Percentiles rank a stretch among this genome's conserved stretches.
phyloP scores from a whole-genome alignment of 2,329 filamentous ascomycete species.

The Coleophoma cylindrospora region DNA sequence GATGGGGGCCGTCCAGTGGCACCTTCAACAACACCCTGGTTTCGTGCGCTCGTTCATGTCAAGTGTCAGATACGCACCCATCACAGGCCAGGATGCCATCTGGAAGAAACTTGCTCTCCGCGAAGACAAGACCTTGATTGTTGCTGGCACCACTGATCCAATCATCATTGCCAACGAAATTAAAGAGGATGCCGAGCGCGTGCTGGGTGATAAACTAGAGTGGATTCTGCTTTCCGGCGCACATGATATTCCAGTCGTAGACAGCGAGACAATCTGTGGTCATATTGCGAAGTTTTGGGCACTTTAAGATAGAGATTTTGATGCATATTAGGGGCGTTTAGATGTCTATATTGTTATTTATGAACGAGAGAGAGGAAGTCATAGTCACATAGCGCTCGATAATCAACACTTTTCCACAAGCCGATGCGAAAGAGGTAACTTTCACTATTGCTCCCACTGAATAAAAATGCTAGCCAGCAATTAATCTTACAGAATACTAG shows the following conservation, averaged over 20 bases:
- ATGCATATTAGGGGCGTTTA: too few species aligned
- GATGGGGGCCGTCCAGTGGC: slow-evolving; percentile 43
- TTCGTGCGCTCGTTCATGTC: slow-evolving; percentile 56
- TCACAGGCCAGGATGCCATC: slow-evolving; percentile 45
- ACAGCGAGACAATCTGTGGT: slow-evolving; percentile 35
- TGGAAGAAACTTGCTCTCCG: slow-evolving; percentile 42
- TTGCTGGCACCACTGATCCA: slow-evolving; percentile 39
- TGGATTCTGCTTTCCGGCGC: slow-evolving; percentile 46
- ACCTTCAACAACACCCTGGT: slow-evolving; percentile 46
- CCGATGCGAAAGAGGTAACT: too few species aligned
- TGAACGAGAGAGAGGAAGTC: too few species aligned
- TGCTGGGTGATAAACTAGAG: slow-evolving; percentile 38
- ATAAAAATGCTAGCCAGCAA: too few species aligned
- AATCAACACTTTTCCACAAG: too few species aligned
- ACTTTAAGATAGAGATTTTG: background rate
- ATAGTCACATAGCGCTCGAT: too few species aligned
- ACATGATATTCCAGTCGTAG: slow-evolving; percentile 57
- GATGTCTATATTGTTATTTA: too few species aligned
- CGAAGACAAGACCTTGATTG: slow-evolving; percentile 42
- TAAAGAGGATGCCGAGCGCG: slow-evolving; percentile 40
- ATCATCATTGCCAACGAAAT: slow-evolving; percentile 46
- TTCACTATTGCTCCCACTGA: too few species aligned
- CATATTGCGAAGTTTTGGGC: slow-evolving; percentile 44
- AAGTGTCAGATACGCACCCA: slow-evolving; percentile 46
- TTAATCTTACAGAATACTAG: too few species aligned